These are phyloP conservation scores for Aspergillus tanneri DNA, from an alignment of 2,329 filamentous ascomycete species.

Conservation along the genomic window DNA sequence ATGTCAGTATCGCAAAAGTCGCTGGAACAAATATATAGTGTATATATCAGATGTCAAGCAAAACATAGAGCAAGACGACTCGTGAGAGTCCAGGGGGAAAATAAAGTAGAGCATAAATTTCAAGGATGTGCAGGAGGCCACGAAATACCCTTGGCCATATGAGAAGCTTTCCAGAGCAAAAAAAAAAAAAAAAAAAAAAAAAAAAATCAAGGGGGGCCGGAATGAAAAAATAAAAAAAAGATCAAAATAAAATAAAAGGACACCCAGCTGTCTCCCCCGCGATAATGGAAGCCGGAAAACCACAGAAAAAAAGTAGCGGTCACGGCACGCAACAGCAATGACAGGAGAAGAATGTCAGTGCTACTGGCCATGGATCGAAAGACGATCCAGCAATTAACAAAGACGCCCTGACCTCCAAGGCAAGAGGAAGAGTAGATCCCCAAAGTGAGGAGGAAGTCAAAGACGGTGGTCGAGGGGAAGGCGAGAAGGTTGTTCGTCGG, in stretches of 20 bases:
- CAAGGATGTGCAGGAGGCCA: not conserved
- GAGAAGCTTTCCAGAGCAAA: not conserved
- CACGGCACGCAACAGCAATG: conserved; percentile 13
- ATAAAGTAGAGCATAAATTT: conserved; percentile 1
- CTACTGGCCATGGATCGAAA: conserved; percentile 12
- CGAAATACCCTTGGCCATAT: conserved; percentile 1
- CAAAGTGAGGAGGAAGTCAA: not conserved
- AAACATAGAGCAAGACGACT: conserved; percentile 7
- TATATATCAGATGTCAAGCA: conserved; percentile 2
- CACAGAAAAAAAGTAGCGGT: conserved; percentile 20
- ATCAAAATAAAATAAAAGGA: conserved; percentile 1
- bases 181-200: conserved; percentile 6
- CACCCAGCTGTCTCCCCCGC: conserved; percentile 7
- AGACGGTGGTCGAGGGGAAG: conserved; percentile 1
- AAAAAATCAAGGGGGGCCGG: not conserved
- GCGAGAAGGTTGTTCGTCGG: conserved; percentile 2
- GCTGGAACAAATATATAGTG: conserved; percentile 6
- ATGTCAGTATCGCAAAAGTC: conserved; percentile 5
- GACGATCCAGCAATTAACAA: conserved; percentile 16
- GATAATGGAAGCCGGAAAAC: conserved; percentile 7
- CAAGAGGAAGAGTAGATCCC: conserved; percentile 12
- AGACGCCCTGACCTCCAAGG: too few relatives aligned
- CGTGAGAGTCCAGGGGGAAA: not conserved
- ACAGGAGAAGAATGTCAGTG: conserved; percentile 3
- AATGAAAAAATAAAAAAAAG: conserved; percentile 3